Conservation (phyloP, 2,329 filamentous ascomycete species). For the Apiospora pterosperma region DNA sequence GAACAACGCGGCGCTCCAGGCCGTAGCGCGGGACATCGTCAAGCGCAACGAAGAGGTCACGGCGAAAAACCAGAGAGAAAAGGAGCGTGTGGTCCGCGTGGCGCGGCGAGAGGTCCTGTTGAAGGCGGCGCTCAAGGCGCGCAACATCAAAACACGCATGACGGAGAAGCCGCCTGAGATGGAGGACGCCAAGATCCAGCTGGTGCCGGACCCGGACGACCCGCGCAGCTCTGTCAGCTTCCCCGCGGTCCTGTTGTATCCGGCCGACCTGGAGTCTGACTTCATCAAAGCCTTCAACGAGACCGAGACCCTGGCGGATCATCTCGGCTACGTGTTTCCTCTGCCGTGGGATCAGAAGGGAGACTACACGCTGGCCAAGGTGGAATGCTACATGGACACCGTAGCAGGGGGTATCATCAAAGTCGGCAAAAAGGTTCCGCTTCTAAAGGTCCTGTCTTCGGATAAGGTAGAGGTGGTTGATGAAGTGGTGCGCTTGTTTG, state of each 20-base stretch:
- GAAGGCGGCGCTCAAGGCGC: conserved; percentile 60
- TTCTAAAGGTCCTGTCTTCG: conserved; percentile 70
- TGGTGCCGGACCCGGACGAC: conserved; percentile 71
- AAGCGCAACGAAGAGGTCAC: conserved; percentile 53
- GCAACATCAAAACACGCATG: conserved; percentile 65
- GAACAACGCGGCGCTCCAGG: conserved; percentile 62
- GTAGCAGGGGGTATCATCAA: conserved; percentile 76
- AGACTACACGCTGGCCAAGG: conserved; percentile 61
- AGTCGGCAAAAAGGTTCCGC: conserved; percentile 77
- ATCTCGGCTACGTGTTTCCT: conserved; percentile 82
- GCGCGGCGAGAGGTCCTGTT: conserved; percentile 60
- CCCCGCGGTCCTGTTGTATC: conserved; percentile 82
- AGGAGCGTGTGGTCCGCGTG: conserved; percentile 50
- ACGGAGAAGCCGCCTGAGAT: conserved; percentile 77
- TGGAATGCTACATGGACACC: conserved; percentile 92
- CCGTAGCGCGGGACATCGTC: conserved; percentile 60
- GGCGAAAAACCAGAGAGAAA: conserved; percentile 52
- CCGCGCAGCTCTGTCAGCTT: conserved; percentile 69
- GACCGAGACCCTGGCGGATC: conserved; percentile 68
- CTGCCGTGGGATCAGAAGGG: conserved; percentile 75
- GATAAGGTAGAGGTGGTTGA: conserved; percentile 87
- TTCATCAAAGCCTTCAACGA: conserved; percentile 88
- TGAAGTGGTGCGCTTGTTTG: conserved; percentile 75
- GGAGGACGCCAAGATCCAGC: conserved; percentile 72
- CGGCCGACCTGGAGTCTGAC: conserved; percentile 76